These are phyloP conservation scores for Coemansia sp. DNA, from an alignment of 192 early-diverging fungal species.

Conservation along the genomic window DNA sequence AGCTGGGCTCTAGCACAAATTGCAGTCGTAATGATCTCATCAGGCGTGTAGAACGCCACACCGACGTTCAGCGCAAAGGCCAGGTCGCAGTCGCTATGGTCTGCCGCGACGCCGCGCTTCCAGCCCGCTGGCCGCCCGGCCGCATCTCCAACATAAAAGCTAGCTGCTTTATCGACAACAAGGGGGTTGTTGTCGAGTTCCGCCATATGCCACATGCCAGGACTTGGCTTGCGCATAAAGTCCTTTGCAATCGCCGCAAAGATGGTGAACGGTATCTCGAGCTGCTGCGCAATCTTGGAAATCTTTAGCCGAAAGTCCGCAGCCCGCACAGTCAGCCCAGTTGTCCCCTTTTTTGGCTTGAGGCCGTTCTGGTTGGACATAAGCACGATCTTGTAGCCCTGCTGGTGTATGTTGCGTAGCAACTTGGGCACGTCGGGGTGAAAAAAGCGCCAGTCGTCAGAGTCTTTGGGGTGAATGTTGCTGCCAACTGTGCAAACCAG, in stretches of 20 bases:
- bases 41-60: slow-evolving; percentile 78
- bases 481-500: slow-evolving; percentile 66
- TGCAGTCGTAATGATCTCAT: slow-evolving; percentile 67
- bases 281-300: slow-evolving; percentile 75
- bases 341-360: slow-evolving; percentile 7
- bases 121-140: slow-evolving; percentile 75
- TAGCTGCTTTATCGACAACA: slow-evolving; percentile 53
- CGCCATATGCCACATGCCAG: slow-evolving; percentile 45
- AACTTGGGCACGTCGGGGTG: slow-evolving; percentile 56
- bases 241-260: slow-evolving; percentile 68
- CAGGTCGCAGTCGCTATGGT: slow-evolving; percentile 81
- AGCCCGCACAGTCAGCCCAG: slow-evolving; percentile 16
- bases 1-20: slow-evolving; percentile 16
- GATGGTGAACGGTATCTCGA: slow-evolving; percentile 66
- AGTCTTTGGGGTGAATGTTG: slow-evolving; percentile 60
- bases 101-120: slow-evolving; percentile 59
- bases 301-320: slow-evolving; percentile 58
- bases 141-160: slow-evolving; percentile 92
- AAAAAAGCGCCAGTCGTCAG: slow-evolving; percentile 80
- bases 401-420: slow-evolving; percentile 57
- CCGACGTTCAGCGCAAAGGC: slow-evolving; percentile 78
- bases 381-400: slow-evolving; percentile 56
- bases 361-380: slow-evolving; percentile 37
- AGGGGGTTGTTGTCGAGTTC: slow-evolving; percentile 29
- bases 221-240: slow-evolving; percentile 51